phyloP scores from a whole-genome alignment of 768 basidiomycete species.

The Trichaptum fuscoviolaceum region DNA sequence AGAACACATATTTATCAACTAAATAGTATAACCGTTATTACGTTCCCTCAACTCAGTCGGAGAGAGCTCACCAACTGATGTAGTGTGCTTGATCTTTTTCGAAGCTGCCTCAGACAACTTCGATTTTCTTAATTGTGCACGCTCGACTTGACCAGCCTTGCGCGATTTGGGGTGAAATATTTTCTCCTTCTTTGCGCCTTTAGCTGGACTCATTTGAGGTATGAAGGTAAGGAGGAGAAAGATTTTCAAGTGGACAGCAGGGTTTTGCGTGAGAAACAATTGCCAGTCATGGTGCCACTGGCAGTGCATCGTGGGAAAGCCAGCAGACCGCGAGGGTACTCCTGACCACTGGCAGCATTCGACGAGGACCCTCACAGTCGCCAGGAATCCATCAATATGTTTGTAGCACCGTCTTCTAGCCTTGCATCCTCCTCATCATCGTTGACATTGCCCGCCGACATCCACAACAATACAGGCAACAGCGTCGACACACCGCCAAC shows the following conservation, averaged over 20 bases:
- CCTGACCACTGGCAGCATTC: not conserved
- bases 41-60: slow-evolving; percentile 5
- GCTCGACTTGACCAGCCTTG: slow-evolving; percentile 71
- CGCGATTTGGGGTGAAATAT: slow-evolving; percentile 79
- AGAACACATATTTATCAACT: slow-evolving; percentile 75
- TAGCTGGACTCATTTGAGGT: not conserved
- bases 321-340: not conserved
- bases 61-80: slow-evolving; percentile 41
- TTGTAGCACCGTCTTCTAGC: not conserved
- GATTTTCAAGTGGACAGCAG: not conserved
- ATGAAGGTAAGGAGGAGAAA: not conserved
- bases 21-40: slow-evolving; percentile 10
- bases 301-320: too few species aligned
- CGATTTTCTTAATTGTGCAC: slow-evolving; percentile 61
- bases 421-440: not conserved
- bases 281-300: too few species aligned
- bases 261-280: not conserved
- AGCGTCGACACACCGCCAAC: not conserved
- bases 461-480: not conserved
- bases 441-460: not conserved
- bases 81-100: slow-evolving; percentile 54
- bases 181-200: slow-evolving; percentile 59
- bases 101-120: slow-evolving; percentile 54
- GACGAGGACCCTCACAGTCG: not conserved
- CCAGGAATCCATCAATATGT: not conserved